phyloP scores from a whole-genome alignment of 805 yeast species.

The Blastobotrys parvus region DNA sequence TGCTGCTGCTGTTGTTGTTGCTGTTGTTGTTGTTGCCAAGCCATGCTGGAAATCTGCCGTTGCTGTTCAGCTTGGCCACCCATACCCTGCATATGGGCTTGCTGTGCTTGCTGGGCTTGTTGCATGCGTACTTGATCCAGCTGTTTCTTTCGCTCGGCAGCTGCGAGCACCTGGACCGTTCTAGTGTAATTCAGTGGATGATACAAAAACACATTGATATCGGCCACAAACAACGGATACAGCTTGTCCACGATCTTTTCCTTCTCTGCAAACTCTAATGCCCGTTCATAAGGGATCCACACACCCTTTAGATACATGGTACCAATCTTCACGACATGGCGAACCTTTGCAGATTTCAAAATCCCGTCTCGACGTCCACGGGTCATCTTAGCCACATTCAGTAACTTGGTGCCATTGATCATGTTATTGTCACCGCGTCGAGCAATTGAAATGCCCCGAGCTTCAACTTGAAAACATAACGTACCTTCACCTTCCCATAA shows the following conservation, averaged over 20 bases:
- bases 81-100: neutral
- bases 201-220: slow-evolving; percentile 30
- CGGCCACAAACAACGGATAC: slow-evolving; percentile 67
- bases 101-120: slow-evolving; percentile 4
- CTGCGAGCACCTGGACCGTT: slow-evolving; percentile 27
- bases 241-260: slow-evolving; percentile 66
- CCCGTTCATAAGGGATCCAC: slow-evolving; percentile 85
- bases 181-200: slow-evolving; percentile 27
- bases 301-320: slow-evolving; percentile 86
- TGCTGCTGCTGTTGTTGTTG: neutral
- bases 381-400: slow-evolving; percentile 81
- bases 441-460: slow-evolving; percentile 69
- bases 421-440: slow-evolving; percentile 81
- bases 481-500: slow-evolving; percentile 88
- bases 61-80: neutral
- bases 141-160: slow-evolving; percentile 24
- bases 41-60: neutral
- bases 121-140: slow-evolving; percentile 13
- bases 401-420: slow-evolving; percentile 78
- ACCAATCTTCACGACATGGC: slow-evolving; percentile 80
- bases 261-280: slow-evolving; percentile 68
- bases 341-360: slow-evolving; percentile 63
- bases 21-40: slow-evolving; percentile 2
- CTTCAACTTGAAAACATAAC: slow-evolving; percentile 76
- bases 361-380: slow-evolving; percentile 87